These are phyloP conservation scores for Pyricularia pennisetigena DNA, from an alignment of 2,329 filamentous ascomycete species.

Conservation along the genomic window DNA sequence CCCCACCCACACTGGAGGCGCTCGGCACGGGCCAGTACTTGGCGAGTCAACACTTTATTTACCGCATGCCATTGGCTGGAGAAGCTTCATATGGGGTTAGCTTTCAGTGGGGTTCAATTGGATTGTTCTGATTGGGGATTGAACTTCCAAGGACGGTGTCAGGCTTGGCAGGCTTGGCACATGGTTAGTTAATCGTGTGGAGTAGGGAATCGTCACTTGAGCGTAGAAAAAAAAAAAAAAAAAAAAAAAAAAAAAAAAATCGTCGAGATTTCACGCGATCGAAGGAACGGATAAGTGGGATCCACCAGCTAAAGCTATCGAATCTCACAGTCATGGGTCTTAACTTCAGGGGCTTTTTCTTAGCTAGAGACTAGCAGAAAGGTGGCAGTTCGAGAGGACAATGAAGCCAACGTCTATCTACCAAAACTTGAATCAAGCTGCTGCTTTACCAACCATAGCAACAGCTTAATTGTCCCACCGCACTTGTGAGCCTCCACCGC, in stretches of 20 bases:
- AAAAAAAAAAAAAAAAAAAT: neutral
- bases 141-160: neutral
- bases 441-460: neutral
- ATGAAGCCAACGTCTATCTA: neutral
- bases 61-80: neutral
- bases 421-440: neutral
- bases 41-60: neutral
- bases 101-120: neutral
- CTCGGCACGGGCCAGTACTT: neutral
- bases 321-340: neutral
- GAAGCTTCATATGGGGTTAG: neutral
- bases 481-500: neutral
- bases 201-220: neutral
- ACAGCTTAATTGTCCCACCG: neutral
- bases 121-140: neutral
- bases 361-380: neutral
- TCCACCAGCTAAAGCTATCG: neutral
- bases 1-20: neutral
- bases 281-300: neutral
- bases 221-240: neutral
- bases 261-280: neutral
- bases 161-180: neutral
- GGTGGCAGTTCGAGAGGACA: neutral
- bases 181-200: neutral
- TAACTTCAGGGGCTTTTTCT: neutral